Percentiles rank a stretch among this genome's conserved stretches.
Conservation (phyloP, 2,329 filamentous ascomycete genomes). For the Lomentospora prolificans region DNA sequence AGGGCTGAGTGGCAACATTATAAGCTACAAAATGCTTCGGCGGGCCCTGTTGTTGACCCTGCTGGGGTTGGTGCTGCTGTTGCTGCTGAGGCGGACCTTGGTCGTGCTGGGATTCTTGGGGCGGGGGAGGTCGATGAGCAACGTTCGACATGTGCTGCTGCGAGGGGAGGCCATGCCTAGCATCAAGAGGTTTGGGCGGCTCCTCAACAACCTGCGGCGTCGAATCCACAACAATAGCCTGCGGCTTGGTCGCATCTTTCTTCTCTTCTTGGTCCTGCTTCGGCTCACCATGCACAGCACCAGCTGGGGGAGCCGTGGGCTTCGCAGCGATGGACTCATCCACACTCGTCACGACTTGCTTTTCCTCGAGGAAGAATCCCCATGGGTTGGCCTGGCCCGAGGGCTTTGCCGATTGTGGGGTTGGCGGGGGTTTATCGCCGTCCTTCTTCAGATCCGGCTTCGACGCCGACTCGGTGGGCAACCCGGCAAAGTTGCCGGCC, state of each 20-base stretch:
- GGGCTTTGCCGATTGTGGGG: not conserved
- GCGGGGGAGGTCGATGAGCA: not conserved
- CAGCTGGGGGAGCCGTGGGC: not conserved
- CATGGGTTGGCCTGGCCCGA: slow-evolving; percentile 11
- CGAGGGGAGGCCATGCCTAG: not conserved
- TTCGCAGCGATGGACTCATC: not conserved
- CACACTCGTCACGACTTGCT: not conserved
- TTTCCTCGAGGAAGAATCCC: slow-evolving; percentile 13
- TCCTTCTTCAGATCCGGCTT: not conserved
- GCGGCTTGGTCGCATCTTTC: not conserved
- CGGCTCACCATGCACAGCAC: not conserved
- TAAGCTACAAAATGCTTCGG: not conserved
- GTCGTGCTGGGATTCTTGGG: not conserved
- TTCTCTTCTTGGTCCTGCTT: not conserved
- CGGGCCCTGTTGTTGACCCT: not conserved
- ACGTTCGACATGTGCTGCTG: not conserved
- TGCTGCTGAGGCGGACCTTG: not conserved
- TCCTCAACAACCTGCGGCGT: not conserved
- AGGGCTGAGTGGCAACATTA: not conserved
- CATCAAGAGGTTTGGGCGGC: not conserved
- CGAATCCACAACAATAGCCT: not conserved
- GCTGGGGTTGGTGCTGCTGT: not conserved
- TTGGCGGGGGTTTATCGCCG: not conserved
- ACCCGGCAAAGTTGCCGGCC: slow-evolving; percentile 2
- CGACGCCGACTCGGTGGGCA: not conserved